Evolutionary conservation across 1,139 yeast genomes (phyloP).

Genomic region (Pneumocystis canis): DNA sequence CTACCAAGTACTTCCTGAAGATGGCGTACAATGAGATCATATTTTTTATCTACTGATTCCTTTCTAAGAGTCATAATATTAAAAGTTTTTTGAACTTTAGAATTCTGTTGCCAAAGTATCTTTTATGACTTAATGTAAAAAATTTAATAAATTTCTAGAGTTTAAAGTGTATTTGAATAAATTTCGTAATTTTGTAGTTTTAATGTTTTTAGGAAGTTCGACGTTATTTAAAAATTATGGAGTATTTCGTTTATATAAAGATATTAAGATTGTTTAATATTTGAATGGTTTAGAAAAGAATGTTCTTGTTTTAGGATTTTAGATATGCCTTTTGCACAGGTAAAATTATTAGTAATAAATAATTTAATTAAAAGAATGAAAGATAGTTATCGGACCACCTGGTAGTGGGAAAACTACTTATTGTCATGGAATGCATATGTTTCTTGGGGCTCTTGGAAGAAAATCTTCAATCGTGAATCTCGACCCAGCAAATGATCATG

Average conservation of each 20-base stretch:
- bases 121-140: too few species aligned
- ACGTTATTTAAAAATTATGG: too few species aligned
- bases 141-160: too few species aligned
- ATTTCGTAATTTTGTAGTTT: too few species aligned
- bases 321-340: constrained; percentile 16
- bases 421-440: constrained; percentile 81
- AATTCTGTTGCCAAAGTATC: neutral
- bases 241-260: neutral
- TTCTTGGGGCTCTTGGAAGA: constrained; percentile 84
- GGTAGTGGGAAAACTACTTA: constrained; percentile 96
- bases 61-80: neutral
- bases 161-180: too few species aligned
- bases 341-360: neutral
- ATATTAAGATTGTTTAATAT: neutral
- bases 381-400: constrained; percentile 87
- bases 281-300: neutral
- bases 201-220: too few species aligned
- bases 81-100: neutral
- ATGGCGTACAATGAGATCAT: constrained; percentile 62
- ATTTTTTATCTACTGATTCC: constrained; percentile 33
- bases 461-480: constrained; percentile 68
- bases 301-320: neutral
- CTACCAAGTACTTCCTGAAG: constrained; percentile 85
- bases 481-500: constrained; percentile 85
- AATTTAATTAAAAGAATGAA: neutral